These are phyloP conservation scores for Calamus simplicifolius DNA, from an alignment of 176 grass and related monocot genomes.

Conservation along the genomic window DNA sequence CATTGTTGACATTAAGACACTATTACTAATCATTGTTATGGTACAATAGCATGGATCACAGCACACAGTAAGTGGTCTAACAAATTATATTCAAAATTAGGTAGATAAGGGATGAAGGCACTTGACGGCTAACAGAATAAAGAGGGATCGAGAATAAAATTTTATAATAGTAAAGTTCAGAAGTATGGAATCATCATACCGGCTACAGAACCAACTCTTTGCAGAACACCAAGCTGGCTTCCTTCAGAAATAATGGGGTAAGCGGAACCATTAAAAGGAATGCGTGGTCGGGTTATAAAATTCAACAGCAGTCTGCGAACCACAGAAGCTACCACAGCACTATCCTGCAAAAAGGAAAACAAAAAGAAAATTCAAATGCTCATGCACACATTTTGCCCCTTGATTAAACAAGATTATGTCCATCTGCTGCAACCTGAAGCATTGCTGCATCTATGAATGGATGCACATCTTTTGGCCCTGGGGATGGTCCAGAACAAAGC, in stretches of 20 bases:
- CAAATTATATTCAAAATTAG: too few species aligned
- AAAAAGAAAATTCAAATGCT: neutral
- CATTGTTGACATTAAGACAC: too few species aligned
- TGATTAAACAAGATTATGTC: neutral
- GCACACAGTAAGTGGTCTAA: too few species aligned
- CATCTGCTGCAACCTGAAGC: constrained; percentile 57
- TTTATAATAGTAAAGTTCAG: neutral
- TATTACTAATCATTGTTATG: too few species aligned
- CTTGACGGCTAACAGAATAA: neutral
- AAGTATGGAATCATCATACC: constrained; percentile 41
- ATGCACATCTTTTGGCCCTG: constrained; percentile 87
- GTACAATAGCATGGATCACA: too few species aligned
- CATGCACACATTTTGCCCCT: too few species aligned
- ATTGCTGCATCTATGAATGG: constrained; percentile 93
- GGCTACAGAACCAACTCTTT: constrained; percentile 86
- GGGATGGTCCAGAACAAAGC: constrained; percentile 91
- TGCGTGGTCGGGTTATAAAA: constrained; percentile 62
- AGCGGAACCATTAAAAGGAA: constrained; percentile 50
- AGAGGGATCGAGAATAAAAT: neutral
- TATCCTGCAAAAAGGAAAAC: constrained; percentile 50
- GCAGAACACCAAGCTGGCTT: constrained; percentile 68
- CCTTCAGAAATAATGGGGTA: constrained; percentile 69
- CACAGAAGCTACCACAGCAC: constrained; percentile 42
- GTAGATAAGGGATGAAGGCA: too few species aligned
- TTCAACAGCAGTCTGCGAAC: constrained; percentile 72